Evolutionary conservation across 495 filamentous ascomycete species (phyloP), one percentile per base, ranked within the genome.

Genomic region (Daldinia bambusicola): DNA sequence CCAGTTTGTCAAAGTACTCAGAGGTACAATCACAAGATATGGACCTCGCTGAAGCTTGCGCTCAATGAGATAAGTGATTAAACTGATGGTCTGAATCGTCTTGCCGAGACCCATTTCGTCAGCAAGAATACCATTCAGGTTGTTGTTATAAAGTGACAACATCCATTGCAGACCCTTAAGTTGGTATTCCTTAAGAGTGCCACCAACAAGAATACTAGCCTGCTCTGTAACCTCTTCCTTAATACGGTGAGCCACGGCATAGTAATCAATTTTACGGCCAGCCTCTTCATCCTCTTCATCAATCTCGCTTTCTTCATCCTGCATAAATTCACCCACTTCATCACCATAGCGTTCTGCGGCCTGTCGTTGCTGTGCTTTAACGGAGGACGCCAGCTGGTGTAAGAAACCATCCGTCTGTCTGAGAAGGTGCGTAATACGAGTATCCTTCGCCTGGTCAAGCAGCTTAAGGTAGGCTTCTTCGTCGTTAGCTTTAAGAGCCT

Each of bases 101-200:
- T 99, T 99, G 76, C 95, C 95, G 65, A 99, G 92, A 89, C 95
- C 95, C 95, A 99, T 99, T 82, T 99, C 95, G 73, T 99, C 95
- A 56, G 95, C 95, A 67, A 99, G 83, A 70, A 99, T 98, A 86
- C 95, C 95, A 79, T 98, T 98, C 66, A 99, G 87, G 79, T 97
- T 98, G 86, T 99, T 99, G 88, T 98, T 98, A 83, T 98, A 99
- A 22, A 99, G 86, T 13, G 95, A 99, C 61, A 98, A 88, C 95
- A 99, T 98, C 95, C 95, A 99, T 79, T 99, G 95, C 66, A 99
- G 80, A 82, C 95, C 95, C 87, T 97, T 98, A 78, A 99, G 48
- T 81, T 99, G 95, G 81, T 99, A 99, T 77, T 99, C 95, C 80
- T 99, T 99, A 52, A 99, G 84, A 2, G 85, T 90, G 74, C 95